These are phyloP conservation scores for Platismatia glauca DNA, from an alignment of 495 filamentous ascomycete species.

Conservation along the genomic window DNA sequence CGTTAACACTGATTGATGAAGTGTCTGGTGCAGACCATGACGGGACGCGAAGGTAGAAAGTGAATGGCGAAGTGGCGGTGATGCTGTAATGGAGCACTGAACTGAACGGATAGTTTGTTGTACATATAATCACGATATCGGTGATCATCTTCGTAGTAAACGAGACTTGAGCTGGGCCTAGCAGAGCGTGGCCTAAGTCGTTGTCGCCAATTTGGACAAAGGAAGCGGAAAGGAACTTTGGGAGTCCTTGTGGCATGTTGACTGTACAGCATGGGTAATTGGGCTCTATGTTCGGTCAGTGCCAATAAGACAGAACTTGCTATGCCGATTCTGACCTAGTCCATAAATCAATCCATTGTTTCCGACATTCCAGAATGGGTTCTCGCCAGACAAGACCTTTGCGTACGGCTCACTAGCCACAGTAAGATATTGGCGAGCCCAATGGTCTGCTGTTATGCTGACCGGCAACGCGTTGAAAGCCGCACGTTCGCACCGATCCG, in stretches of 20 bases:
- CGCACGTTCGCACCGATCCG: conserved; percentile 46
- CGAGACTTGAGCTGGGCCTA: conserved; percentile 25
- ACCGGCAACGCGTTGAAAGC: conserved; percentile 55
- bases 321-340: conserved; percentile 27
- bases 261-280: conserved; percentile 54
- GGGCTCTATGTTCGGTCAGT: conserved; percentile 23
- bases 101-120: conserved; percentile 48
- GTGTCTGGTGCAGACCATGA: conserved; percentile 16
- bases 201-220: conserved; percentile 24
- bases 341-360: conserved; percentile 38
- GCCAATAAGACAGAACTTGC: conserved; percentile 7
- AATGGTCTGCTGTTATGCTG: conserved; percentile 48
- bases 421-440: conserved; percentile 52
- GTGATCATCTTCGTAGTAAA: conserved; percentile 20
- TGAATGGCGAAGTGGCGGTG: conserved; percentile 27
- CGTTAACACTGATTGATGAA: conserved; percentile 13
- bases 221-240: conserved; percentile 44
- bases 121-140: conserved; percentile 26
- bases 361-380: conserved; percentile 45
- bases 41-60: conserved; percentile 24
- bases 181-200: conserved; percentile 23
- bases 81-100: conserved; percentile 41
- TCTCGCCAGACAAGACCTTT: conserved; percentile 32
- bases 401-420: conserved; percentile 49
- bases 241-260: conserved; percentile 52